A percentile compares a stretch with the other conserved stretches of the same genome.
Evolutionary conservation across 306 rosid genomes (phyloP).

Genomic region (Malus sieversii): DNA sequence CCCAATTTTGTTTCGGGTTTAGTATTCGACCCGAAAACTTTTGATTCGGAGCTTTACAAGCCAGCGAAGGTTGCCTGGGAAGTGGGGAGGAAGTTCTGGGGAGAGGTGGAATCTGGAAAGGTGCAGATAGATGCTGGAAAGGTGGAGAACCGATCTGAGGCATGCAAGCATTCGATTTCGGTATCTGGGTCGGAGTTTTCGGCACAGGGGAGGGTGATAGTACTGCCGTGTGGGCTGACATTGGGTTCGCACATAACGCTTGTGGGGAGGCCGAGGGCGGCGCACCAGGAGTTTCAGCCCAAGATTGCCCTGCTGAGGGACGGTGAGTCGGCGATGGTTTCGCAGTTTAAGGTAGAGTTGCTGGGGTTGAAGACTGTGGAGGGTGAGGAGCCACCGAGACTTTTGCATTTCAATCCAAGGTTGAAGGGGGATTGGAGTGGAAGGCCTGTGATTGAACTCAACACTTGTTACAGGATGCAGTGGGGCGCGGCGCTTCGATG

Average conservation of each 20-base stretch:
- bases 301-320: conserved; percentile 28
- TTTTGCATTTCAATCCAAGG: conserved; percentile 87
- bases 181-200: conserved; percentile 45
- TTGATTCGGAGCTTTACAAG: conserved; percentile 47
- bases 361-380: conserved; percentile 79
- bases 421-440: conserved; percentile 92
- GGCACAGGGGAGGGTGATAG: conserved; percentile 40
- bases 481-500: conserved; percentile 84
- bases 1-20: conserved; percentile 38
- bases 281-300: conserved; percentile 29
- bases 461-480: conserved; percentile 93
- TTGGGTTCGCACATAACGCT: conserved; percentile 74
- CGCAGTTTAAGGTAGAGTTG: conserved; percentile 77
- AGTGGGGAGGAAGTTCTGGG: conserved; percentile 54
- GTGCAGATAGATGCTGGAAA: background rate
- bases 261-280: conserved; percentile 60
- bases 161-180: conserved; percentile 56
- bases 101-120: conserved; percentile 41
- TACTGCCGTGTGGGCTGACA: conserved; percentile 84
- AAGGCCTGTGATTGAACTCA: conserved; percentile 75
- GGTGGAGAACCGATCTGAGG: conserved; percentile 26
- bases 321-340: conserved; percentile 36
- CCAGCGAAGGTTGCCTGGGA: conserved; percentile 52
- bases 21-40: conserved; percentile 36
- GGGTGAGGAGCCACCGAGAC: conserved; percentile 86